Evolutionary conservation across 352 stramenopile species (phyloP), one percentile per base, ranked within the genome.

Genomic region (Peronospora farinosa): DNA sequence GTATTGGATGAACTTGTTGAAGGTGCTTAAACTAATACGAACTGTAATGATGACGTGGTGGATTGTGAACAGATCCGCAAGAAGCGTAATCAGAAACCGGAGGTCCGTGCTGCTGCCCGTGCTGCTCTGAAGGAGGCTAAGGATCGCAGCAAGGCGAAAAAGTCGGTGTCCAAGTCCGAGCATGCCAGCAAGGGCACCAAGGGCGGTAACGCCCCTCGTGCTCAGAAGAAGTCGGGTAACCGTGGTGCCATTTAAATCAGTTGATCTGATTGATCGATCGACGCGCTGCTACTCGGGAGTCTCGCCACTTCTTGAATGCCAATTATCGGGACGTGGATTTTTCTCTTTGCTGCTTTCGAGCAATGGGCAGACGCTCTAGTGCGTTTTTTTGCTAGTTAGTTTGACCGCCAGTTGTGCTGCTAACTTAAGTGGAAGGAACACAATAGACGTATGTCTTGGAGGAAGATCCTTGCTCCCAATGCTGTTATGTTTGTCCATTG

Each of bases 31-130:
- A 62, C 19, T 27, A 3, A 16, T 13, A 12, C 13, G 17, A 15
- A 21, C 7, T 2, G 32, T 7, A 19, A 30, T 48, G 16, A 21
- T 21, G 15, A 9, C 9, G 32, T 28, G 17, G 6, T 44, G 11
- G 30, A 38, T 19, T 36, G 13, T 37, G 2, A 33, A 70, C 58
- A 86, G 68, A 98, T 99, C 74, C 95, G 91, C 72, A 98, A 98
- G 81, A 98, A 98, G 88, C 88, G 93, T 55, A 93, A 95, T 60
- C 88, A 98, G 75, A 98, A 98, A 78, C 86, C 86, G 45, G 81
- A 96, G 52, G 79, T 98, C 53, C 85, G 92, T 69, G 82, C 83
- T 55, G 88, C 89, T 40, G 83, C 88, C 40, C 86, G 88, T 52
- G 90, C 92, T 38, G 95, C 93, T 44, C 76, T 98, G 50, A 96